These are phyloP conservation scores for Pichia sp. DNA, from an alignment of 1,139 yeast species.

Conservation along the genomic window DNA sequence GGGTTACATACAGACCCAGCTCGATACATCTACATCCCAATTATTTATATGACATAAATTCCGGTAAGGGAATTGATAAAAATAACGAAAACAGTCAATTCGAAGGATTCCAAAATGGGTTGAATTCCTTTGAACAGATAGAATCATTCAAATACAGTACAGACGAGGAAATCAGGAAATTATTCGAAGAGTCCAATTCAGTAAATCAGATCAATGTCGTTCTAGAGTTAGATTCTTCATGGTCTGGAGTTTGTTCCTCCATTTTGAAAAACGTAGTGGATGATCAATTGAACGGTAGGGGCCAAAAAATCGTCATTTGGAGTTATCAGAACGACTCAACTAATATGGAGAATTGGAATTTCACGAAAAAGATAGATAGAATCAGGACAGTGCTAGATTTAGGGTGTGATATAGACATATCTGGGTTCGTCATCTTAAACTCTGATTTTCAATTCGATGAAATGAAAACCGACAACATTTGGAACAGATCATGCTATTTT, in stretches of 20 bases:
- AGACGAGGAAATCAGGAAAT: slow-evolving; percentile 50
- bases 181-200: slow-evolving; percentile 71
- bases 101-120: slow-evolving; percentile 38
- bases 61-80: slow-evolving; percentile 29
- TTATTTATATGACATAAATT: slow-evolving; percentile 44
- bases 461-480: slow-evolving; percentile 17
- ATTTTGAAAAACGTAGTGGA: slow-evolving; percentile 30
- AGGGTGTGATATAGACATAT: not conserved
- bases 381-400: slow-evolving; percentile 5
- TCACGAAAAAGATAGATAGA: slow-evolving; percentile 6
- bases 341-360: not conserved
- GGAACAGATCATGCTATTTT: slow-evolving; percentile 34
- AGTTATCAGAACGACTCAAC: slow-evolving; percentile 29
- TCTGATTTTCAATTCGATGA: not conserved
- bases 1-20: slow-evolving; percentile 58
- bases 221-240: slow-evolving; percentile 64
- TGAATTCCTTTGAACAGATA: slow-evolving; percentile 34
- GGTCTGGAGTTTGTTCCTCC: slow-evolving; percentile 72
- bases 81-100: slow-evolving; percentile 31
- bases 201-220: slow-evolving; percentile 62
- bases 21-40: slow-evolving; percentile 43
- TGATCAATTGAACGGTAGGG: slow-evolving; percentile 11
- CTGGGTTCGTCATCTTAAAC: slow-evolving; percentile 6
- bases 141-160: slow-evolving; percentile 35
- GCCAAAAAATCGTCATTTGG: slow-evolving; percentile 42